Base-by-base conservation (phyloP, 1,284 basidiomycete species). In the Cutaneotrichosporon dermatis region DNA sequence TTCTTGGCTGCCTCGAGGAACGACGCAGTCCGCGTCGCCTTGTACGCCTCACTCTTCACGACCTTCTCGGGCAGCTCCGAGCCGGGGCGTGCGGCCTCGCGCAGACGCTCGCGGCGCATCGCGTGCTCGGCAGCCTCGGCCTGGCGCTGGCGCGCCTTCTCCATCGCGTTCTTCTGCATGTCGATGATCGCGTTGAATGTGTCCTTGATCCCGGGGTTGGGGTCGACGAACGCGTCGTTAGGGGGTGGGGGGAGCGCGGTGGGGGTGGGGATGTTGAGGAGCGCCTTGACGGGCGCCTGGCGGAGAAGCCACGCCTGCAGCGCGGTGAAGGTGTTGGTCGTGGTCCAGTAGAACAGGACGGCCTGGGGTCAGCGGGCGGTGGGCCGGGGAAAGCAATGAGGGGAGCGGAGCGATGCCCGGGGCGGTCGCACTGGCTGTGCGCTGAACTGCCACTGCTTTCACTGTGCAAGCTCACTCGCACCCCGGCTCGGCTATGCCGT, bases 311-410 rank as follows among this genome's bases (percentile, higher is more conserved):
- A 57, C 13, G 82, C 75, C 73, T 84, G 83, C 4, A 77, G 43
- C n/a, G 83, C 71, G n/a, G 82, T 82, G 66, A 81, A 78, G 43
- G 73, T 63, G 69, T 82, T 82, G 58, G 82, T 80, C 37, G 80
- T 79, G 6, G 79, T 79, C 83, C 83, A 84, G 77, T 82, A 83
- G 57, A 82, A 75, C n/a, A 82, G 76, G 33, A 83, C 73, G 8
- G 79, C 81, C 77, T 81, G 66, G 40, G n/a, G 35, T 49, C 25
- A 49, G 45, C 55, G 36, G n/a, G n/a, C n/a, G n/a, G n/a, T 13
- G 39, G 39, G 36, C 12, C 8, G 10, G 50, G 35, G 39, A 9
- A 8, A 48, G n/a, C n/a, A n/a, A n/a, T n/a, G n/a, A n/a, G n/a
- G 35, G 41, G 54, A 15, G 42, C 6, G 45, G 36, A 53, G 43